Percentiles rank a stretch among this genome's conserved stretches.
These are phyloP conservation scores for Hirsutella minnesotensis DNA, from an alignment of 2,329 filamentous ascomycete genomes.

Conservation along the genomic window DNA sequence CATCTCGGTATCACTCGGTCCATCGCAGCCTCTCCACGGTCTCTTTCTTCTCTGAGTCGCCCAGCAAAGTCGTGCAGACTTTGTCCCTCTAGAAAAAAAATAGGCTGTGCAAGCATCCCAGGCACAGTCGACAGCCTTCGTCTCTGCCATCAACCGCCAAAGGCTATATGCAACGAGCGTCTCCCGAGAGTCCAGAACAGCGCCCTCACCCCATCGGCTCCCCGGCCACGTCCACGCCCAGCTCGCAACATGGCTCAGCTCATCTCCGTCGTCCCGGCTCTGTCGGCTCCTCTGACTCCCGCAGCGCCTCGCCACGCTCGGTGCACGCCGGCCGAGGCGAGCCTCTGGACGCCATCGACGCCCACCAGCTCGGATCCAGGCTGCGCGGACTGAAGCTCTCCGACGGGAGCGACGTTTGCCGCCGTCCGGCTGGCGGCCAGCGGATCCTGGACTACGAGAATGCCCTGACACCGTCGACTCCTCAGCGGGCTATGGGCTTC, in stretches of 20 bases:
- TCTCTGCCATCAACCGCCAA: constrained; percentile 19
- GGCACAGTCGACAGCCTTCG: constrained; percentile 35
- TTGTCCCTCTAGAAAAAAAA: not conserved
- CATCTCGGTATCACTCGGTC: constrained; percentile 5
- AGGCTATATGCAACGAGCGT: constrained; percentile 56
- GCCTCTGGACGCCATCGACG: constrained; percentile 23
- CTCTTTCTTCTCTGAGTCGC: constrained; percentile 2
- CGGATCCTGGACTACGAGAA: constrained; percentile 51
- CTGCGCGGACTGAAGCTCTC: constrained; percentile 39
- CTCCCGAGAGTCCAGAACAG: constrained; percentile 32
- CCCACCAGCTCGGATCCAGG: constrained; percentile 34
- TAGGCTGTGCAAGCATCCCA: constrained; percentile 38
- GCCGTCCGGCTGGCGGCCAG: constrained; percentile 30
- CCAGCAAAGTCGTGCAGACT: no score
- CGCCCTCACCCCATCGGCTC: constrained; percentile 24
- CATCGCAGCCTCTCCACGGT: not conserved
- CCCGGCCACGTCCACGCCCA: constrained; percentile 27
- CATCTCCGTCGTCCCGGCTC: constrained; percentile 20
- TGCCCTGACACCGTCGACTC: constrained; percentile 35
- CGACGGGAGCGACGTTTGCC: constrained; percentile 15
- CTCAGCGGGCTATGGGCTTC: constrained; percentile 39
- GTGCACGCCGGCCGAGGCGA: constrained; percentile 14
- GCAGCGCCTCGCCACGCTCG: constrained; percentile 24
- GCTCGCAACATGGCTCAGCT: constrained; percentile 29
- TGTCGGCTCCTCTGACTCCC: constrained; percentile 13